Percentiles rank a stretch among this genome's conserved stretches.
These are phyloP conservation scores for Diutina neorugosa DNA, from an alignment of 1,139 yeast genomes.

Conservation along the genomic window DNA sequence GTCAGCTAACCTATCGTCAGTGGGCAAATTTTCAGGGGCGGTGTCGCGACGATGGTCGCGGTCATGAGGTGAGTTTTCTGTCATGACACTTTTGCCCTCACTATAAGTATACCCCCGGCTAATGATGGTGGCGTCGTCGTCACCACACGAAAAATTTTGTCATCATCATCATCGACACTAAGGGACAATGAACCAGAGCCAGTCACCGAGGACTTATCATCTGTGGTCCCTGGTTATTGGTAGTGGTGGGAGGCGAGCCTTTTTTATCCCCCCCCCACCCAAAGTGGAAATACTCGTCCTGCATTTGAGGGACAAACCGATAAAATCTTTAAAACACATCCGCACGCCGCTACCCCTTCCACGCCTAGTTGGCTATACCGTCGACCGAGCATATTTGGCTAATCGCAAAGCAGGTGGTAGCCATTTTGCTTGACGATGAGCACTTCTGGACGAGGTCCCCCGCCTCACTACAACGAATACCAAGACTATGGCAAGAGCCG, in stretches of 20 bases:
- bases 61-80: not conserved
- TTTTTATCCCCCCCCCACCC: no score
- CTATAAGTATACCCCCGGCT: no score
- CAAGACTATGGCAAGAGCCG: slow-evolving; percentile 4
- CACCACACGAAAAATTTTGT: no score
- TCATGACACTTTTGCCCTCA: not conserved
- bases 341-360: not conserved
- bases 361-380: not conserved
- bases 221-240: no score
- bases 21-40: not conserved
- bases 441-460: slow-evolving; percentile 2
- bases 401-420: not conserved
- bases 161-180: not conserved
- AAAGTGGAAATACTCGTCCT: not conserved
- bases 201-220: no score
- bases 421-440: not conserved
- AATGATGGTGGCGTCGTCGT: no score
- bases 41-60: not conserved
- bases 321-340: not conserved
- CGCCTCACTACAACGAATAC: slow-evolving; percentile 3
- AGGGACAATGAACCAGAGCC: no score
- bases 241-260: not conserved
- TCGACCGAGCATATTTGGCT: not conserved
- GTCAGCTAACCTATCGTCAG: not conserved
- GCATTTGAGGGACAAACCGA: not conserved